A percentile compares a stretch with the other conserved stretches of the same genome.
These are phyloP conservation scores for Agrocybe pediades DNA, from an alignment of 768 basidiomycete species.

Conservation along the genomic window DNA sequence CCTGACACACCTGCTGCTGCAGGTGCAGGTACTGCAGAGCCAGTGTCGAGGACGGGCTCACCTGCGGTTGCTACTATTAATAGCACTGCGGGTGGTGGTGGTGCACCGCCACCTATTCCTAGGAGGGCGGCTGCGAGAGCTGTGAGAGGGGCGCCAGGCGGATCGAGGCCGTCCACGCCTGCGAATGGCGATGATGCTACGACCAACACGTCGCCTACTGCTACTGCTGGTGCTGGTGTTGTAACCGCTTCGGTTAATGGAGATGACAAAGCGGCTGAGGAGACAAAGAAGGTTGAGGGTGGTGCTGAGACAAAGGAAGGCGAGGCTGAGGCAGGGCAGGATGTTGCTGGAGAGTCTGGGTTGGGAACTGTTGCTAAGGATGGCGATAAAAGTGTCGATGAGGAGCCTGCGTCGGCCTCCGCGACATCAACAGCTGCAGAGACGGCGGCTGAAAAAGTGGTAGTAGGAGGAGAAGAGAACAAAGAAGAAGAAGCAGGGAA, in stretches of 20 bases:
- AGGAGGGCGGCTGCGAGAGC: constrained; percentile 63
- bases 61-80: constrained; percentile 26
- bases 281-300: not conserved
- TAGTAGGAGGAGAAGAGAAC: not conserved
- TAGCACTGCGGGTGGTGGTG: constrained; percentile 20
- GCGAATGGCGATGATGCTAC: constrained; percentile 8
- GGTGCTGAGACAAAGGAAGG: not conserved
- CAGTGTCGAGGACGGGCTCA: constrained; percentile 35
- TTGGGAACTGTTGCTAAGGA: constrained; percentile 3
- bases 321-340: not conserved
- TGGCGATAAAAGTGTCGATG: not conserved
- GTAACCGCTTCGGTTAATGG: constrained; percentile 6
- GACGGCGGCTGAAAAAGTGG: no score
- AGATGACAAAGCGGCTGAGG: not conserved
- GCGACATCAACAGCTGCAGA: no score
- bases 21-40: no score
- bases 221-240: constrained; percentile 10
- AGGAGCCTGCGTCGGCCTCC: not conserved
- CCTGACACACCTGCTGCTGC: constrained; percentile 38
- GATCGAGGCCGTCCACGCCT: constrained; percentile 30
- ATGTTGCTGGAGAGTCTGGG: constrained; percentile 5
- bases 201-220: constrained; percentile 1
- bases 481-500: not conserved
- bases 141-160: constrained; percentile 30
- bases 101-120: constrained; percentile 60